Evolutionary conservation across 208 protist species (phyloP).

Genomic region (Trypanosoma vivax): DNA sequence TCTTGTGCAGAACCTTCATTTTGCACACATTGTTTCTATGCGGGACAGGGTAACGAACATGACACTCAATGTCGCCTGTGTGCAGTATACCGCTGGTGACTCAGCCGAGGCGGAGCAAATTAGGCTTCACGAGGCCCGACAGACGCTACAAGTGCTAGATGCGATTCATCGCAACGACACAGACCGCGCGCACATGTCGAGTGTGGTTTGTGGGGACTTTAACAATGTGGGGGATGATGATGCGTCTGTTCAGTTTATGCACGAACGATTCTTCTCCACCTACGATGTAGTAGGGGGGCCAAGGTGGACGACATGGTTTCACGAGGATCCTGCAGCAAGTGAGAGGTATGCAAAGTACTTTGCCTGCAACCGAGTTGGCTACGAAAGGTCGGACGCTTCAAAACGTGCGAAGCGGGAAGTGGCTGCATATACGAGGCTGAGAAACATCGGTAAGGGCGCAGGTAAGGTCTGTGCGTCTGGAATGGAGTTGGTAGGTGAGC

Average conservation of each 20-base stretch:
- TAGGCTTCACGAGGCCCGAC: slow-evolving; percentile 49
- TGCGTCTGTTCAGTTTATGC: slow-evolving; percentile 58
- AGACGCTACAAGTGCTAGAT: slow-evolving; percentile 61
- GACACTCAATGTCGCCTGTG: slow-evolving; percentile 55
- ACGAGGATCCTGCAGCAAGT: slow-evolving; percentile 24
- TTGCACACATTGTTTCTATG: slow-evolving; percentile 65
- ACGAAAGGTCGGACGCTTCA: slow-evolving; percentile 21
- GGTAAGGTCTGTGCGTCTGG: too few species aligned
- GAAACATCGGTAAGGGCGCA: too few species aligned
- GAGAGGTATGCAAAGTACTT: slow-evolving; percentile 34
- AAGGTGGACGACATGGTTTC: slow-evolving; percentile 75
- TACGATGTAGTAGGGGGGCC: slow-evolving; percentile 78
- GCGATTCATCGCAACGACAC: slow-evolving; percentile 47
- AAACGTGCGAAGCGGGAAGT: slow-evolving; percentile 39
- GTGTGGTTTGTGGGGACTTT: slow-evolving; percentile 67
- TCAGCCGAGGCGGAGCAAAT: slow-evolving; percentile 38
- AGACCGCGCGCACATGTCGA: slow-evolving; percentile 54
- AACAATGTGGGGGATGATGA: slow-evolving; percentile 77
- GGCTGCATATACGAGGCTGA: slow-evolving; percentile 22
- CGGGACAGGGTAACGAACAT: slow-evolving; percentile 82
- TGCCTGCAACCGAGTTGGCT: slow-evolving; percentile 29
- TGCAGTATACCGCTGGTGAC: slow-evolving; percentile 71
- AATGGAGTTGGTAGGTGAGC: slow-evolving; percentile 9
- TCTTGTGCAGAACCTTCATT: slow-evolving; percentile 49
- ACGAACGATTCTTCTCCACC: slow-evolving; percentile 67